phyloP scores from a whole-genome alignment of 148 eudicot species.

The Chenopodium suecicum region DNA sequence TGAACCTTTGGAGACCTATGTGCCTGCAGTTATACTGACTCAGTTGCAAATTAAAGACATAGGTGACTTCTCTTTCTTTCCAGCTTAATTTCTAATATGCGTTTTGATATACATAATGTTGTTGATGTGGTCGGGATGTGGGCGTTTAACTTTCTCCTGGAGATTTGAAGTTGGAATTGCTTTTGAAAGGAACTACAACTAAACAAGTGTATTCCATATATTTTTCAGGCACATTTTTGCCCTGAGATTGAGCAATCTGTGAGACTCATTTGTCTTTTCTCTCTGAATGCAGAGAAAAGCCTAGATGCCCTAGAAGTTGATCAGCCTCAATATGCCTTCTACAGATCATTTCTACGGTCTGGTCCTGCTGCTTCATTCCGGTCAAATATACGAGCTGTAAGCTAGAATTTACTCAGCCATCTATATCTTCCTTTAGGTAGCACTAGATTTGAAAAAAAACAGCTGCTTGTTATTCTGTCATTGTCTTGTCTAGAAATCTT shows the following conservation, averaged over 20 bases:
- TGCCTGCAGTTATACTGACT: constrained; percentile 87
- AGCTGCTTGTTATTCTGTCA: too few relatives aligned
- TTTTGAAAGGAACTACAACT: neutral
- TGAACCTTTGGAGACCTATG: constrained; percentile 87
- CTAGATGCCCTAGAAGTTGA: constrained; percentile 71
- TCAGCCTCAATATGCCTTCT: constrained; percentile 71
- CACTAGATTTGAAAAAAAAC: neutral
- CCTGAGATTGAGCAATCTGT: neutral
- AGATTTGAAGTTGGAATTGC: neutral
- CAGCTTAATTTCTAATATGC: neutral
- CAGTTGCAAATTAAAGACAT: constrained; percentile 81
- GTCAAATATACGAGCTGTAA: constrained; percentile 85
- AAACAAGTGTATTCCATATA: neutral
- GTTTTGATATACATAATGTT: neutral
- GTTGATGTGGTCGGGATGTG: neutral
- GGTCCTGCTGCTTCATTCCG: constrained; percentile 98
- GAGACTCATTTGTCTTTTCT: constrained; percentile 7
- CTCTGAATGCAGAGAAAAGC: constrained; percentile 50
- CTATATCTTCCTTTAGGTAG: neutral
- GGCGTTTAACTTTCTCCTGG: neutral
- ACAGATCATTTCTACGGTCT: constrained; percentile 71
- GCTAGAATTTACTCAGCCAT: constrained; percentile 26
- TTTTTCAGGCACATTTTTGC: neutral
- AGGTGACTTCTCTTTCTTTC: constrained; percentile 42
- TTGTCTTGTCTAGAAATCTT: too few relatives aligned